Evolutionary conservation across 257 asterid genomes (phyloP).

Genomic region (Coffea canephora): DNA sequence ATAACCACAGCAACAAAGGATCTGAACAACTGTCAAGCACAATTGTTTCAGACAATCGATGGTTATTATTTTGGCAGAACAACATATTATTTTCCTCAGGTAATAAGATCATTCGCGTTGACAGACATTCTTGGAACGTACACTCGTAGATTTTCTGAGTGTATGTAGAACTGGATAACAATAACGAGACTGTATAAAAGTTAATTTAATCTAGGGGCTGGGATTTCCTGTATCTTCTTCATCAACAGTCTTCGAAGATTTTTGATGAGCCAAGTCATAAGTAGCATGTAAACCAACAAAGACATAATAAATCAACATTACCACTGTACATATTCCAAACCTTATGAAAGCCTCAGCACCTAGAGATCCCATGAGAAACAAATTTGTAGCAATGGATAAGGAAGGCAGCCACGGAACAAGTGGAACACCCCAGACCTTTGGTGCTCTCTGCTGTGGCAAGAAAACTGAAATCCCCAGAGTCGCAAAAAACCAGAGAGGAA

Average conservation of each 20-base stretch:
- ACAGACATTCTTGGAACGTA: background rate
- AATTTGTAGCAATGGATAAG: constrained; percentile 32
- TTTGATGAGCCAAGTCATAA: constrained; percentile 31
- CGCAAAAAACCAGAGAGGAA: constrained; percentile 29
- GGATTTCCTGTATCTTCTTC: constrained; percentile 19
- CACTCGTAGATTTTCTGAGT: background rate
- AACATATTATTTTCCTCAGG: background rate
- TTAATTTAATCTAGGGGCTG: background rate
- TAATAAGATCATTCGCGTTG: background rate
- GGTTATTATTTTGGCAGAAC: background rate
- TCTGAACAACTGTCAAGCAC: background rate
- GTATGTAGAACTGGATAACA: background rate
- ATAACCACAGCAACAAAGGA: background rate
- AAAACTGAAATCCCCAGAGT: constrained; percentile 26
- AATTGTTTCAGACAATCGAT: background rate
- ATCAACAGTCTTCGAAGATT: constrained; percentile 11
- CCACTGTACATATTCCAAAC: constrained; percentile 30
- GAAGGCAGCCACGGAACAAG: constrained; percentile 46
- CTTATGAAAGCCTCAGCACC: constrained; percentile 32
- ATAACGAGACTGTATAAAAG: background rate
- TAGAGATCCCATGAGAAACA: constrained; percentile 36
- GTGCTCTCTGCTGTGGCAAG: constrained; percentile 28
- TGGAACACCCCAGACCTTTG: constrained; percentile 36
- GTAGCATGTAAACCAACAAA: constrained; percentile 38
- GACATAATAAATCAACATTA: constrained; percentile 34